Conservation (phyloP, 2,329 filamentous ascomycete species). For the Aspergillus udagawae region DNA sequence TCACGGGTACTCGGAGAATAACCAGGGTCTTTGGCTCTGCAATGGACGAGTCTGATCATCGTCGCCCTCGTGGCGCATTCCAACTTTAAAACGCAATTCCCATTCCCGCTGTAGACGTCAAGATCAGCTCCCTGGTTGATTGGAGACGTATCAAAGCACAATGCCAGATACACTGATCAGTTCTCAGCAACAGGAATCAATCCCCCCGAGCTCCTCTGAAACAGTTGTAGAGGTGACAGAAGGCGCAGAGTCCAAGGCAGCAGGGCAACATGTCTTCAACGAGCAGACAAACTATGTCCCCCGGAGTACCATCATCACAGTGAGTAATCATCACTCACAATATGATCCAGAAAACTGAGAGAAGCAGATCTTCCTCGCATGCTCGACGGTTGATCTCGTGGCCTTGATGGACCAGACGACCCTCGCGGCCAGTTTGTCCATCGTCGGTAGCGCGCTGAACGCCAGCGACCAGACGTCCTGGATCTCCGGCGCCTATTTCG, state of each 20-base stretch:
- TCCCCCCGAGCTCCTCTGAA: slow-evolving; percentile 1
- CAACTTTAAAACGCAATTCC: too few relatives aligned
- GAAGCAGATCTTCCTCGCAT: slow-evolving; percentile 54
- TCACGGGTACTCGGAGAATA: too few relatives aligned
- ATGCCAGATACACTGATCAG: background rate
- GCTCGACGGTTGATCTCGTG: slow-evolving; percentile 52
- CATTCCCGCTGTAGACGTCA: too few relatives aligned
- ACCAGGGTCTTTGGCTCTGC: too few relatives aligned
- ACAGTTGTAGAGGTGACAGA: slow-evolving; percentile 1
- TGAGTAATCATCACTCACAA: slow-evolving; percentile 19
- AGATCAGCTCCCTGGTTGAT: too few relatives aligned
- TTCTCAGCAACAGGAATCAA: background rate
- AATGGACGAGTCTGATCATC: too few relatives aligned
- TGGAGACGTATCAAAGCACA: background rate
- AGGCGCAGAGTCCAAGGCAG: slow-evolving; percentile 5
- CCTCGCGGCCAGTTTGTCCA: slow-evolving; percentile 52
- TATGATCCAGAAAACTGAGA: background rate
- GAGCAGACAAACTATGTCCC: slow-evolving; percentile 57
- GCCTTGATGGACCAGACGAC: slow-evolving; percentile 58
- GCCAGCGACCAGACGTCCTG: slow-evolving; percentile 51
- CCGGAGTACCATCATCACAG: slow-evolving; percentile 49
- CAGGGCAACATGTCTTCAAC: slow-evolving; percentile 39
- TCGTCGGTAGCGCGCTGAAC: slow-evolving; percentile 50
- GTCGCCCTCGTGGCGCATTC: too few relatives aligned
- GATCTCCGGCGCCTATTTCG: slow-evolving; percentile 55